Base-by-base conservation (phyloP, 208 protist species). In the Crithidia fasciculata region DNA sequence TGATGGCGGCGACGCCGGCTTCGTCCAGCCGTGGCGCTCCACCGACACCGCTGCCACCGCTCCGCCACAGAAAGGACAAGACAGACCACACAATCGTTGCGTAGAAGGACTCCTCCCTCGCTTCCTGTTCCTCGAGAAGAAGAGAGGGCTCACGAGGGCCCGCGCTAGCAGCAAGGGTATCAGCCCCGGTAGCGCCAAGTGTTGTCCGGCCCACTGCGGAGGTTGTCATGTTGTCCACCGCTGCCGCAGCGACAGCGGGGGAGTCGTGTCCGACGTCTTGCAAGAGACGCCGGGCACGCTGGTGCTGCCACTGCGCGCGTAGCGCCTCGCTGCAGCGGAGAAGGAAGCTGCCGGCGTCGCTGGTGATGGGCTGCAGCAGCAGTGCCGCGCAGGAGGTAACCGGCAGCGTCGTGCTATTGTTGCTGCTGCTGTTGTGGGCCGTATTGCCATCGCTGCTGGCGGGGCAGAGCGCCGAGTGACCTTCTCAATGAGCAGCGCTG, bases 21-120 rank as follows among this genome's bases (percentile, higher is more conserved):
- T 69, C 67, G 10, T 73, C 66, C 54, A 59, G 8, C 53, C 41
- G 72, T 36, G 45, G 72, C 6, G 52, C 63, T 8, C 59, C 74
- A 15, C 47, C 19, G 49, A 1, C 28, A 28, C 49, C 28, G 45
- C 65, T 8, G 37, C 64, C 61, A 43, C 67, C 64, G 61, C 74
- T 79, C 36, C 19, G 74, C 74, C 74, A 79, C 60, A 73, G 47
- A 9, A 69, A 68, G 15, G 74, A 62, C 44, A 79, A 36, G 47
- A 69, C 74, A 36, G 37, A 70, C 60, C 64, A 59, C 74, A 79
- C 53, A 7, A 72, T 57, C 43, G 74, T 53, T 4, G 74, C 66
- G 54, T 79, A 79, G 41, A 58, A 40, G 8, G 74, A 69, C 45
- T 79, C 74, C 44, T 73, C 74, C 2, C 52, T 4, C 15, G 68